Percentiles rank a stretch among this genome's conserved stretches.
Conservation (phyloP, 805 yeast genomes). For the Zygotorulaspora florentina region DNA sequence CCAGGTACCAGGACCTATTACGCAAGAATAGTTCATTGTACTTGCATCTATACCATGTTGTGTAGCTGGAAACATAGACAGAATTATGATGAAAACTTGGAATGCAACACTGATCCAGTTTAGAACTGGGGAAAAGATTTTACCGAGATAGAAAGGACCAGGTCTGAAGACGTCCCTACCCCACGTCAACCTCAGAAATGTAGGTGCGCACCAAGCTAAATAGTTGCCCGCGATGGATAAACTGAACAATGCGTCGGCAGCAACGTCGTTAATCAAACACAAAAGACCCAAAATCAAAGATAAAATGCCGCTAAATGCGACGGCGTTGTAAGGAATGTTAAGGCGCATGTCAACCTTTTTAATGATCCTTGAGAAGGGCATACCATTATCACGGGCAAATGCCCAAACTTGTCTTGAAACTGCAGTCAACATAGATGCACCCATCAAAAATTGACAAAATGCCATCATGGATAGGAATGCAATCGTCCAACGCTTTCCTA, state of each 20-base stretch:
- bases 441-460: conserved; percentile 62
- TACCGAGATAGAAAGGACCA: conserved; percentile 62
- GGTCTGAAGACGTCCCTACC: conserved; percentile 49
- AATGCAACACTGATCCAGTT: conserved; percentile 47
- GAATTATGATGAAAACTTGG: conserved; percentile 47
- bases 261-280: conserved; percentile 53
- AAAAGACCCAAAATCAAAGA: conserved; percentile 53
- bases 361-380: conserved; percentile 52
- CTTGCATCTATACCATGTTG: conserved; percentile 35
- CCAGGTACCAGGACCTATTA: conserved; percentile 57
- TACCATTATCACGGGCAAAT: conserved; percentile 69
- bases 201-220: conserved; percentile 61
- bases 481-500: conserved; percentile 62
- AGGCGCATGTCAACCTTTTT: conserved; percentile 51
- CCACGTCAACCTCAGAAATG: conserved; percentile 47
- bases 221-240: conserved; percentile 59
- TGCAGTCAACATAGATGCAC: conserved; percentile 54
- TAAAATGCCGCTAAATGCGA: conserved; percentile 47
- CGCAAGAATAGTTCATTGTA: conserved; percentile 65
- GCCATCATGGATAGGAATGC: conserved; percentile 59
- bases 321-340: conserved; percentile 61
- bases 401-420: conserved; percentile 68
- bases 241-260: conserved; percentile 66
- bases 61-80: conserved; percentile 57
- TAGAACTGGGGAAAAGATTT: conserved; percentile 38